Percentiles rank a stretch among this genome's conserved stretches.
phyloP scores from a whole-genome alignment of 1,139 yeast species.

The Hyphopichia buzzinii region DNA sequence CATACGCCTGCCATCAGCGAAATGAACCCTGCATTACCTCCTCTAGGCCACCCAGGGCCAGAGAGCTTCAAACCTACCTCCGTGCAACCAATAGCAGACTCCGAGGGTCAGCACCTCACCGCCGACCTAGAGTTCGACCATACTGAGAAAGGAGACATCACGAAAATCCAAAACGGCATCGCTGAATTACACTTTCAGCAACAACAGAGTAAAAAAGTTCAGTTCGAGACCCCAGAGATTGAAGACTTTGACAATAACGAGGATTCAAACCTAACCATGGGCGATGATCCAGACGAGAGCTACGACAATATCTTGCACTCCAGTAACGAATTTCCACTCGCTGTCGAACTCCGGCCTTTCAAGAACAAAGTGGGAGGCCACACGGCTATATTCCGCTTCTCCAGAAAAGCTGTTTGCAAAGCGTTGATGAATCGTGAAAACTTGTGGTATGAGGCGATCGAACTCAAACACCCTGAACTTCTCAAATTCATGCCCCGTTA shows the following conservation, averaged over 20 bases:
- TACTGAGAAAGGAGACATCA: constrained; percentile 27
- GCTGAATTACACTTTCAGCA: constrained; percentile 1
- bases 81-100: not conserved
- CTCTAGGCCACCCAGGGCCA: not conserved
- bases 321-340: constrained; percentile 48
- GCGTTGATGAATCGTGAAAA: constrained; percentile 88
- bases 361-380: constrained; percentile 97
- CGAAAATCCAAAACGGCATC: constrained; percentile 19
- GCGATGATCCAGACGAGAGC: not conserved
- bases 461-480: constrained; percentile 70
- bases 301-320: not conserved
- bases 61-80: not conserved
- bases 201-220: constrained; percentile 6
- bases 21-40: not conserved
- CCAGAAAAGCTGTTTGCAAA: constrained; percentile 93
- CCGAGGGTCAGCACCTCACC: constrained; percentile 29
- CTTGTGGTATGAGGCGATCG: constrained; percentile 86
- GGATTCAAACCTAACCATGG: constrained; percentile 8
- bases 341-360: constrained; percentile 86
- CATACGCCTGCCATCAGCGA: constrained; percentile 23
- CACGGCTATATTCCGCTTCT: constrained; percentile 90
- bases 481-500: constrained; percentile 87
- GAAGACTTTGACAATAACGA: not conserved
- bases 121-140: constrained; percentile 41
- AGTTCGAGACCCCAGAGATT: constrained; percentile 1